Evolutionary conservation across 495 filamentous ascomycete species (phyloP).

Genomic region (Filosporella fistucella): DNA sequence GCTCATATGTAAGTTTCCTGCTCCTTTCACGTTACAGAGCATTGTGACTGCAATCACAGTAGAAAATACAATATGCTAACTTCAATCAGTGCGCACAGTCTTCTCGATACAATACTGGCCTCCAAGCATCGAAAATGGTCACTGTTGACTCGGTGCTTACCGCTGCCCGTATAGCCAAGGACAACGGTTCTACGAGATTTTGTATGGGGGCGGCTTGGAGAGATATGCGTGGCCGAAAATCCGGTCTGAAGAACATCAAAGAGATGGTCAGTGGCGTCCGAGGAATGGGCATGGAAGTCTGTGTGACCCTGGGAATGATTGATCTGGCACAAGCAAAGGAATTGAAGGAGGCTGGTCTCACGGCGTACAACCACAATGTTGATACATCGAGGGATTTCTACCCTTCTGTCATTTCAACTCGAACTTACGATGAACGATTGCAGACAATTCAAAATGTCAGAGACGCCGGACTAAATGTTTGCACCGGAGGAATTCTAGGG

Average conservation of each 20-base stretch:
- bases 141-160: constrained; percentile 72
- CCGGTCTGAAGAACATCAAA: constrained; percentile 69
- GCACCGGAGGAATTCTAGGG: constrained; percentile 77
- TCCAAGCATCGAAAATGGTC: constrained; percentile 72
- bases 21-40: no score
- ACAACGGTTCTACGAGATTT: constrained; percentile 78
- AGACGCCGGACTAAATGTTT: constrained; percentile 80
- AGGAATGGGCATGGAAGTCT: constrained; percentile 78
- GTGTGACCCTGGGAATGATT: constrained; percentile 88
- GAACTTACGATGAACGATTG: constrained; percentile 79
- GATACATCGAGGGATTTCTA: constrained; percentile 86
- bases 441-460: constrained; percentile 69
- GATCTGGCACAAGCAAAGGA: constrained; percentile 70
- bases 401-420: constrained; percentile 72
- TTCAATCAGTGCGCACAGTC: constrained; percentile 66
- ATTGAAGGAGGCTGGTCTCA: constrained; percentile 75
- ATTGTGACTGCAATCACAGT: neutral
- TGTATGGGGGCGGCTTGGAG: constrained; percentile 92
- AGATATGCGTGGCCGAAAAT: constrained; percentile 86
- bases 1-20: constrained; percentile 51
- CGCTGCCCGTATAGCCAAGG: constrained; percentile 69
- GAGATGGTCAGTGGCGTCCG: constrained; percentile 75
- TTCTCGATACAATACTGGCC: constrained; percentile 70
- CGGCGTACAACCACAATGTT: constrained; percentile 87
- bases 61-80: neutral